These are phyloP conservation scores for Colletotrichum tropicicola DNA, from an alignment of 2,329 filamentous ascomycete species.

Conservation along the genomic window DNA sequence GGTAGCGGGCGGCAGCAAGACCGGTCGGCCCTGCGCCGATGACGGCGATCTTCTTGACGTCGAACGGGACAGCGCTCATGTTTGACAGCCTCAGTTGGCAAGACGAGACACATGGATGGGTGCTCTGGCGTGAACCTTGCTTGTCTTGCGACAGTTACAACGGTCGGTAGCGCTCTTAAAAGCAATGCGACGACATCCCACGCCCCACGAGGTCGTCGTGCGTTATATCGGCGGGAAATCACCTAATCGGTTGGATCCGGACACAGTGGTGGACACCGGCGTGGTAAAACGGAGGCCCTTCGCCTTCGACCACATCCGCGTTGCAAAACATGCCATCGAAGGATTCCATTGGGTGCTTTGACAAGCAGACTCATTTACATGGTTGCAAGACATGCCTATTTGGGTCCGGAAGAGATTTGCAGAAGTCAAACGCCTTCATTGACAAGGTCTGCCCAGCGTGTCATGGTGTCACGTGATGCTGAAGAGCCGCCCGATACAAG, in stretches of 20 bases:
- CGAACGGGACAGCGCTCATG: conserved; percentile 42
- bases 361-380: background rate
- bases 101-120: background rate
- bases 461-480: background rate
- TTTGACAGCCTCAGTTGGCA: background rate
- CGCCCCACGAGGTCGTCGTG: conserved; percentile 10
- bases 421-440: background rate
- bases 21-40: conserved; percentile 87
- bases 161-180: background rate
- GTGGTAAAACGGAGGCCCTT: background rate
- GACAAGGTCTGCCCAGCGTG: conserved; percentile 1
- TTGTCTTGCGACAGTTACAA: background rate
- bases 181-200: background rate
- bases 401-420: background rate
- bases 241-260: conserved; percentile 25
- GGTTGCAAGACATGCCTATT: conserved; percentile 7
- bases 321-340: background rate
- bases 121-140: background rate
- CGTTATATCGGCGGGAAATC: conserved; percentile 29
- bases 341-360: background rate
- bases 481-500: background rate
- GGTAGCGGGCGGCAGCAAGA: conserved; percentile 81
- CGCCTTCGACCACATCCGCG: background rate
- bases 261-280: conserved; percentile 18
- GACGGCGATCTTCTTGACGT: conserved; percentile 73